Conservation (phyloP, 192 early-diverging fungal genomes). For the Coemansia sp. region DNA sequence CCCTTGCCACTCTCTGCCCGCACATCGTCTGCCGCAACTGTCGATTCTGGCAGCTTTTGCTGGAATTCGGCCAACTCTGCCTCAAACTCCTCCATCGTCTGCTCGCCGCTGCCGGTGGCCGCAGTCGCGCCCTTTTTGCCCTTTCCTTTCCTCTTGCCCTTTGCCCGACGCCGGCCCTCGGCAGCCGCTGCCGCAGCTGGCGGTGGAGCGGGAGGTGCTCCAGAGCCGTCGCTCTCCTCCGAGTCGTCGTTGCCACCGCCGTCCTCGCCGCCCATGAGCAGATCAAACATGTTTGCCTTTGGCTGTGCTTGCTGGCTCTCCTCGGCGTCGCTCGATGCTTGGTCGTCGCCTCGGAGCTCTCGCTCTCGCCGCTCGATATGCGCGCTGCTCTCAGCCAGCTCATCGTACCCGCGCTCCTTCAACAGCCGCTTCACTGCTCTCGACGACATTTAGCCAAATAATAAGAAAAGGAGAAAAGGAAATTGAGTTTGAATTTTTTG, state of each 20-base stretch:
- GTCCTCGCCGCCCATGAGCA: slow-evolving; percentile 51
- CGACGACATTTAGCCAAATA: slow-evolving; percentile 39
- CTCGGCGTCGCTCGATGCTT: not conserved
- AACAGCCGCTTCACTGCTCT: slow-evolving; percentile 43
- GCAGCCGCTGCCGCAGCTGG: not conserved
- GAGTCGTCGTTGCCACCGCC: slow-evolving; percentile 6
- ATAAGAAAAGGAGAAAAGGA: too few relatives aligned
- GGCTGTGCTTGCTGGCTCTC: not conserved
- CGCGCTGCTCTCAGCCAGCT: slow-evolving; percentile 35
- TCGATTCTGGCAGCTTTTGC: slow-evolving; percentile 13
- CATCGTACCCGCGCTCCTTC: slow-evolving; percentile 52
- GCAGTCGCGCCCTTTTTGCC: slow-evolving; percentile 3
- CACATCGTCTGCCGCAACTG: slow-evolving; percentile 11
- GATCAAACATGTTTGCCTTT: slow-evolving; percentile 46
- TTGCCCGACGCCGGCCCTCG: slow-evolving; percentile 1
- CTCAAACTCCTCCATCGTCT: slow-evolving; percentile 51
- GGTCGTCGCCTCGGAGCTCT: not conserved
- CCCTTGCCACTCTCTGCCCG: not conserved
- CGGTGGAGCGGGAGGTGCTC: not conserved
- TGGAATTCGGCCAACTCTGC: slow-evolving; percentile 32
- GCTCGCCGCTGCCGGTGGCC: slow-evolving; percentile 6
- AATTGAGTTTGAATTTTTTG: not conserved
- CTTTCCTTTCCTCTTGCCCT: slow-evolving; percentile 21
- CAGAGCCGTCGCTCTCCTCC: not conserved
- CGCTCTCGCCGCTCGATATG: slow-evolving; percentile 25